A percentile compares a stretch with the other conserved stretches of the same genome.
These are phyloP conservation scores for Crithidia expoeki DNA, from an alignment of 208 protist species.

Conservation along the genomic window DNA sequence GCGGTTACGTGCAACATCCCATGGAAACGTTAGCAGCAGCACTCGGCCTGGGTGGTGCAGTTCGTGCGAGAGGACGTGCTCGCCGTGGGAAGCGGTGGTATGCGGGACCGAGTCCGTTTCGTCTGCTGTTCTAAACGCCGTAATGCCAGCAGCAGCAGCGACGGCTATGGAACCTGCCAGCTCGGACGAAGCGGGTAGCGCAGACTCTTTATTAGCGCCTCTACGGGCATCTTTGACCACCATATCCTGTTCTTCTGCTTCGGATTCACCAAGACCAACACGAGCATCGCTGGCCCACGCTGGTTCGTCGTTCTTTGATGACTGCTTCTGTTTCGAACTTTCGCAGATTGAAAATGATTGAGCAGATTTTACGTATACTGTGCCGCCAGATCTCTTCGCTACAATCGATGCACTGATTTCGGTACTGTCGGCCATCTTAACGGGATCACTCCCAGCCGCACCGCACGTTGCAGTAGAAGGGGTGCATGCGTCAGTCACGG, in stretches of 20 bases:
- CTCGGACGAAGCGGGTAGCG: no score
- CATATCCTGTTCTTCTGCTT: slow-evolving; percentile 2
- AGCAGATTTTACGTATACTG: no score
- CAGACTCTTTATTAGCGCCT: neutral
- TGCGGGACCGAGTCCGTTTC: neutral
- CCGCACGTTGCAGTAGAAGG: no score
- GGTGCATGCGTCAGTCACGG: no score
- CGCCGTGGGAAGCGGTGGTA: neutral
- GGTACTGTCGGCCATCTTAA: no score
- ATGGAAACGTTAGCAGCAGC: slow-evolving; percentile 56
- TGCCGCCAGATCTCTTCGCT: neutral
- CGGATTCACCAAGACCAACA: neutral
- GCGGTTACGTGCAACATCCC: slow-evolving; percentile 41
- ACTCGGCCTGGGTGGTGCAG: slow-evolving; percentile 66
- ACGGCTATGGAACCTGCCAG: neutral
- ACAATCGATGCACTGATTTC: no score
- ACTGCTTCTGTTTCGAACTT: no score
- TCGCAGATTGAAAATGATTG: no score
- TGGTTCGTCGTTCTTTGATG: slow-evolving; percentile 1
- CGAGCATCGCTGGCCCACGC: slow-evolving; percentile 1
- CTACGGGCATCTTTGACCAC: slow-evolving; percentile 1
- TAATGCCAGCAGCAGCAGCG: neutral
- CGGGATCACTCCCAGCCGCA: no score
- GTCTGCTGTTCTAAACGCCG: neutral
- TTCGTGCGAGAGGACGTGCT: slow-evolving; percentile 46